These are phyloP conservation scores for Lotus japonicus DNA, from an alignment of 306 rosid species.

Conservation along the genomic window DNA sequence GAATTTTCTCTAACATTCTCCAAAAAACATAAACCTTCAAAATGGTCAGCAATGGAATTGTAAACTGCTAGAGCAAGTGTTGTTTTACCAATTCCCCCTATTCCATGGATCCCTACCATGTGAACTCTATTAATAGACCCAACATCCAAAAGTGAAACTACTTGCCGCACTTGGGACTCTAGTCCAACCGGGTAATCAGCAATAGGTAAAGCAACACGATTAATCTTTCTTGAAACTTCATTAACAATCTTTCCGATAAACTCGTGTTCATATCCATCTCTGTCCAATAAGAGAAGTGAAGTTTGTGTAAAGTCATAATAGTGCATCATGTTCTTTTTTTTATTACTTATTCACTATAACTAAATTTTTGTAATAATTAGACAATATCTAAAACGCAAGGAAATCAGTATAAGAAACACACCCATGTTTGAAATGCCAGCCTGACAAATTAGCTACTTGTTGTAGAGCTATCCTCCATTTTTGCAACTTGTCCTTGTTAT, in stretches of 20 bases:
- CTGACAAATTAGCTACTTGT: background rate
- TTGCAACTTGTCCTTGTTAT: background rate
- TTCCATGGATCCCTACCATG: background rate
- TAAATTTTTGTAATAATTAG: no score
- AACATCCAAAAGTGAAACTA: background rate
- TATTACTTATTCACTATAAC: no score
- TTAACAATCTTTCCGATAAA: background rate
- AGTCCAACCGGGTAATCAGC: background rate
- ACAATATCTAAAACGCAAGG: no score
- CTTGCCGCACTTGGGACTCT: background rate
- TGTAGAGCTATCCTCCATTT: background rate
- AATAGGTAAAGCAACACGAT: background rate
- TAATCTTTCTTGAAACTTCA: background rate
- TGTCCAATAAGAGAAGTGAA: background rate
- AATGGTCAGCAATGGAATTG: background rate
- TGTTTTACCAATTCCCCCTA: background rate
- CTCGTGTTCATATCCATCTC: background rate
- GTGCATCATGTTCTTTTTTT: no score
- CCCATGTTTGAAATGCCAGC: background rate
- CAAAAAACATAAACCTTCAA: background rate
- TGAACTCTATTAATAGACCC: background rate
- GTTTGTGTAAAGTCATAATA: no score
- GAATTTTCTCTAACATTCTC: background rate
- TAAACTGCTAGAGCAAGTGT: background rate
- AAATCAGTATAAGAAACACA: background rate